Percentiles rank a stretch among this genome's conserved stretches.
phyloP scores from a whole-genome alignment of 805 yeast species.

The Candida ovalis region DNA sequence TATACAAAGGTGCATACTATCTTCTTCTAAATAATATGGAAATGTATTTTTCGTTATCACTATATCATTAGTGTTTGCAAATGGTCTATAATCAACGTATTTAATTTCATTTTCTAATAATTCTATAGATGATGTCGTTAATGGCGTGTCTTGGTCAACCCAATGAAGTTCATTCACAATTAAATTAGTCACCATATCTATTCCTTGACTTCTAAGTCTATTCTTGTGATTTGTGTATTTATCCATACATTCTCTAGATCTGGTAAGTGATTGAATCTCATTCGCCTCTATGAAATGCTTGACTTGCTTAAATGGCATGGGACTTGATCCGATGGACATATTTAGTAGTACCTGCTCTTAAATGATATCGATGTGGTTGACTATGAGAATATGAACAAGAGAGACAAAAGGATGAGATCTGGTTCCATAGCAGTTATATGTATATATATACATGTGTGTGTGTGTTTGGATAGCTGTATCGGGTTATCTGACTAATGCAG shows the following conservation, averaged over 20 bases:
- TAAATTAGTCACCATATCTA: constrained; percentile 46
- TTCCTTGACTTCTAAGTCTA: constrained; percentile 30
- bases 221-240: constrained; percentile 45
- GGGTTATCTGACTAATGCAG: not conserved
- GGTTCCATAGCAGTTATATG: not conserved
- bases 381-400: no score
- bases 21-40: constrained; percentile 56
- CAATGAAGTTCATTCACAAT: constrained; percentile 47
- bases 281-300: constrained; percentile 36
- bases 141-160: constrained; percentile 31
- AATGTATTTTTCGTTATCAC: constrained; percentile 53
- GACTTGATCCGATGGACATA: constrained; percentile 15
- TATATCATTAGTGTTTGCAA: constrained; percentile 39
- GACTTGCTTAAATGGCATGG: constrained; percentile 47
- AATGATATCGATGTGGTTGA: no score
- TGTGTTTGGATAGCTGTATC: not conserved
- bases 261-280: constrained; percentile 43
- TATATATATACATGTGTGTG: not conserved
- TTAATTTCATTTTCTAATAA: constrained; percentile 16
- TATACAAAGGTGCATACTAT: constrained; percentile 54
- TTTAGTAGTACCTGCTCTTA: not conserved
- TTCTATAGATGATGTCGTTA: constrained; percentile 10
- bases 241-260: constrained; percentile 42
- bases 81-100: constrained; percentile 36
- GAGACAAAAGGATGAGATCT: not conserved